These are phyloP conservation scores for Suillus paluster DNA, from an alignment of 768 basidiomycete genomes.

Conservation along the genomic window DNA sequence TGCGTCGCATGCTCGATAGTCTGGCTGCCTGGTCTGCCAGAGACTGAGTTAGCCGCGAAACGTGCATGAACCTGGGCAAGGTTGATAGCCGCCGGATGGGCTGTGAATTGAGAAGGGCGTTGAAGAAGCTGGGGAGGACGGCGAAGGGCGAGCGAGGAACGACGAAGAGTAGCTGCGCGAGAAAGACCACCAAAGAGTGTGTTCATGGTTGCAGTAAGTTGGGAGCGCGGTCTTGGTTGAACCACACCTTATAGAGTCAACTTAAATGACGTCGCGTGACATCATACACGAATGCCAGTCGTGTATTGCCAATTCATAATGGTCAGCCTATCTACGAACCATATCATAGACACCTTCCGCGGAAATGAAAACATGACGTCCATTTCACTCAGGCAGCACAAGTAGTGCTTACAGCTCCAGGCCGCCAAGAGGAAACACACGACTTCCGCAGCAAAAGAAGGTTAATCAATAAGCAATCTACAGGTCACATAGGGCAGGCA, in stretches of 20 bases:
- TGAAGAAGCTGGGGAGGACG: conserved; percentile 16
- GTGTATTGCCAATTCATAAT: neutral
- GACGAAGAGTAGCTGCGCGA: conserved; percentile 40
- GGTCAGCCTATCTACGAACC: neutral
- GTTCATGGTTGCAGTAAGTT: conserved; percentile 43
- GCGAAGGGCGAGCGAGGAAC: conserved; percentile 31
- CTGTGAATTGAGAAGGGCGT: conserved; percentile 1
- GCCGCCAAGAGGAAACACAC: conserved; percentile 3
- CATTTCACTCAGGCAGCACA: neutral
- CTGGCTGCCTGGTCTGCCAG: conserved; percentile 77
- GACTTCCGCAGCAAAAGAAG: neutral
- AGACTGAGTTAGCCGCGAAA: conserved; percentile 65
- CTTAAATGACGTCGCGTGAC: conserved; percentile 16
- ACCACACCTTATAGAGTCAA: conserved; percentile 9
- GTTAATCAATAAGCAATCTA: conserved; percentile 10
- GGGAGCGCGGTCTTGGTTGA: neutral
- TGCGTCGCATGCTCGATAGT: conserved; percentile 71
- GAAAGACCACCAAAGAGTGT: conserved; percentile 47
- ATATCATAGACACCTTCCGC: conserved; percentile 10
- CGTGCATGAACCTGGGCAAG: conserved; percentile 47
- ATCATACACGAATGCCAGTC: conserved; percentile 6
- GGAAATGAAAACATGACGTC: conserved; percentile 14
- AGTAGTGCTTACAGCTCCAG: conserved; percentile 2
- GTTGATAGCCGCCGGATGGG: conserved; percentile 6
- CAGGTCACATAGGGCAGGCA: neutral